These are phyloP conservation scores for Phytophthora niederhauseri DNA, from an alignment of 352 stramenopile genomes.

Conservation along the genomic window DNA sequence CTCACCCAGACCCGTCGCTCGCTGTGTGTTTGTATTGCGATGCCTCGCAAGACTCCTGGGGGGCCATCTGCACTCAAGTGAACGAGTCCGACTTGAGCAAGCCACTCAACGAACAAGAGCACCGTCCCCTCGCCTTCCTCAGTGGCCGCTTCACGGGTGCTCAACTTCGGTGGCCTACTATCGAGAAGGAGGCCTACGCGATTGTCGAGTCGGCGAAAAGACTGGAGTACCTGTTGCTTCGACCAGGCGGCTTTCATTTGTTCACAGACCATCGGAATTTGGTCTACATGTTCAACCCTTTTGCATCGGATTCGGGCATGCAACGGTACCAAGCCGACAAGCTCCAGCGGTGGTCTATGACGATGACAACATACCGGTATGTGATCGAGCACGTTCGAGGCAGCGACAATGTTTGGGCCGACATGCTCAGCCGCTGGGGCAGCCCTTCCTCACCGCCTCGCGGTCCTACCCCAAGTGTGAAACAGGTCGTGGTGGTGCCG, in stretches of 20 bases:
- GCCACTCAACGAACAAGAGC: slow-evolving; percentile 3
- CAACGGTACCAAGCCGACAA: slow-evolving; percentile 24
- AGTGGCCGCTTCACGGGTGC: slow-evolving; percentile 13
- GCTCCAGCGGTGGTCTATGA: slow-evolving; percentile 25
- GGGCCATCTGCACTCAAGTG: slow-evolving; percentile 1
- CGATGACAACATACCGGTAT: slow-evolving; percentile 23
- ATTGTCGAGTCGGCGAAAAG: slow-evolving; percentile 16
- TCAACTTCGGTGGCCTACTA: slow-evolving; percentile 19
- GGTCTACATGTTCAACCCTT: slow-evolving; percentile 31
- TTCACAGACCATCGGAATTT: slow-evolving; percentile 34
- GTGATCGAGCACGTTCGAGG: slow-evolving; percentile 26
- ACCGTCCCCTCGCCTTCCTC: slow-evolving; percentile 7
- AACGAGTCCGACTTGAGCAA: background rate
- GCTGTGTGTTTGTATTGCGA: slow-evolving; percentile 9
- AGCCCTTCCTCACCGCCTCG: background rate
- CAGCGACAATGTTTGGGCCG: slow-evolving; percentile 14
- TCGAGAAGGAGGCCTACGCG: slow-evolving; percentile 28
- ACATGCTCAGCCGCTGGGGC: slow-evolving; percentile 15
- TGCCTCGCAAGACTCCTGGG: slow-evolving; percentile 14
- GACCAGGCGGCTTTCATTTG: slow-evolving; percentile 22
- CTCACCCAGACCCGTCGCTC: background rate
- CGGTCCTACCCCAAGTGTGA: background rate
- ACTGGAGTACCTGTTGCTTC: slow-evolving; percentile 24
- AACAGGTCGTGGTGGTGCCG: background rate
- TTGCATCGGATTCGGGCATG: slow-evolving; percentile 6